phyloP scores from a whole-genome alignment of 2,329 filamentous ascomycete genomes.

The Aspergillus sp. region DNA sequence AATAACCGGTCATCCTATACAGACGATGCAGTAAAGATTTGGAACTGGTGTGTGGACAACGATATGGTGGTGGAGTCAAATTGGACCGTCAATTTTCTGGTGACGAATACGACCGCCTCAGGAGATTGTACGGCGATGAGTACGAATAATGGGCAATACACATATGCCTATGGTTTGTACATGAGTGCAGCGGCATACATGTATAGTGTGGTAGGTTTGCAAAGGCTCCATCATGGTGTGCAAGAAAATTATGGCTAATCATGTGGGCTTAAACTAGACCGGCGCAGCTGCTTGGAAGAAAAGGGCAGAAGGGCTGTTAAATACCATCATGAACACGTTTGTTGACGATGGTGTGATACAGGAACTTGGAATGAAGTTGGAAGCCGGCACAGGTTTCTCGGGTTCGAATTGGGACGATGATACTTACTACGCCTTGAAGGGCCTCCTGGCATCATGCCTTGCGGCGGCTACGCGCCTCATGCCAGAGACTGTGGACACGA shows the following conservation, averaged over 20 bases:
- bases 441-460: background rate
- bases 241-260: background rate
- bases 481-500: background rate
- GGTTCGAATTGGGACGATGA: background rate
- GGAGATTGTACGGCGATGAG: background rate
- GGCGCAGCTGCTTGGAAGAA: background rate
- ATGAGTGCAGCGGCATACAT: background rate
- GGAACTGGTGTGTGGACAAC: background rate
- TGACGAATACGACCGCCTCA: background rate
- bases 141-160: background rate
- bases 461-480: background rate
- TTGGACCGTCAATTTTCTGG: background rate
- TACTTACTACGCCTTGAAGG: background rate
- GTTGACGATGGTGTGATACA: background rate
- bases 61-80: background rate
- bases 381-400: background rate
- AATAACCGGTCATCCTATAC: background rate
- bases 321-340: background rate
- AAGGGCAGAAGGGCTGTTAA: background rate
- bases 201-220: background rate
- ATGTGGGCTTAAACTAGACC: background rate
- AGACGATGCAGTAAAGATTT: background rate
- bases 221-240: background rate
- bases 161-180: background rate
- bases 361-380: background rate